A percentile compares a stretch with the other conserved stretches of the same genome.
Evolutionary conservation across 768 basidiomycete genomes (phyloP).

Genomic region (Clitopilus hobsonii): DNA sequence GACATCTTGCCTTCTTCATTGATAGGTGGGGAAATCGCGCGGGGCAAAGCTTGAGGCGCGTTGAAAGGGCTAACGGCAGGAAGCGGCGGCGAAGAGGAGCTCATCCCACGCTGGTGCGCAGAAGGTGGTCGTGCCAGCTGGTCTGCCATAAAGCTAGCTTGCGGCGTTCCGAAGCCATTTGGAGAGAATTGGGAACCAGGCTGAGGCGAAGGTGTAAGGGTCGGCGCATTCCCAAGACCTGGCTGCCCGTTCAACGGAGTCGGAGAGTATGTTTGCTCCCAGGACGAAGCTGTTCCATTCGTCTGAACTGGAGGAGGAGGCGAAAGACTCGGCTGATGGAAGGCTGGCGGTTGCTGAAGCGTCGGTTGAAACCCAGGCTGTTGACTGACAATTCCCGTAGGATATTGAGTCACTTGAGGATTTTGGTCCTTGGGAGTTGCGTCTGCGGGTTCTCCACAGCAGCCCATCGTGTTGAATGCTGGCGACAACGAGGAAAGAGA

Average conservation of each 20-base stretch:
- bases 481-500: neutral
- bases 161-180: neutral
- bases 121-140: constrained; percentile 27
- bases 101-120: constrained; percentile 17
- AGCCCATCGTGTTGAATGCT: constrained; percentile 44
- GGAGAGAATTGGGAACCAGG: neutral
- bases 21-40: constrained; percentile 16
- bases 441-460: constrained; percentile 53
- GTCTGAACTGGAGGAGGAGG: constrained; percentile 17
- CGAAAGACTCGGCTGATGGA: constrained; percentile 37
- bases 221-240: constrained; percentile 22
- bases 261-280: constrained; percentile 30
- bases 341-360: constrained; percentile 36
- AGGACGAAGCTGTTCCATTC: constrained; percentile 17
- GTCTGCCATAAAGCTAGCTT: constrained; percentile 7
- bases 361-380: constrained; percentile 46
- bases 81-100: constrained; percentile 17
- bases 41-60: constrained; percentile 18
- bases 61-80: constrained; percentile 17
- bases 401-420: constrained; percentile 11
- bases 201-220: constrained; percentile 16
- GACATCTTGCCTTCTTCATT: constrained; percentile 75
- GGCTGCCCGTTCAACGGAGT: constrained; percentile 9
- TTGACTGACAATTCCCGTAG: constrained; percentile 33
- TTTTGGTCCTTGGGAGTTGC: constrained; percentile 28